Base-by-base conservation (phyloP, 352 stramenopile species). In the Pythium phragmiticola region DNA sequence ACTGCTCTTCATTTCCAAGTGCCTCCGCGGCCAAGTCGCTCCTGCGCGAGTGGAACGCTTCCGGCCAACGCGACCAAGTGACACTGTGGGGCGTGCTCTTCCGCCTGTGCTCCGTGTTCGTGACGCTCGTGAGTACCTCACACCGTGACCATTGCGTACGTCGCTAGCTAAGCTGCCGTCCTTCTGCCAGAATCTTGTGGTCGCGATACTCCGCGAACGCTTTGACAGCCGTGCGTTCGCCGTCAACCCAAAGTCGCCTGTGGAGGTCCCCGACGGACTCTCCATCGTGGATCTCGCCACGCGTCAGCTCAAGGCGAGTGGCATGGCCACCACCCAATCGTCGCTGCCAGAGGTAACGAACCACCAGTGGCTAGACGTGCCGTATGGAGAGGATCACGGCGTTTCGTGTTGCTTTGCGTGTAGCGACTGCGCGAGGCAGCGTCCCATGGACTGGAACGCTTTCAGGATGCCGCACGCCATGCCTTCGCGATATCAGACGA, bases 141-240 rank as follows among this genome's bases (percentile, higher is more conserved):
- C 26, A 30, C 26, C 2, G 26, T 30, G 42, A 12, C 2, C 3
- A 37, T 14, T 7, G 13, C 39, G 13, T 46, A 21, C 21, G 21
- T 7, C 13, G 39, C 13, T 21, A 0, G 26, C 26, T 30, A 30
- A 30, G 26, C 26, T 46, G 12, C 11, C 16, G 5, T 46, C 34
- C 11, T 17, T 46, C 9, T 14, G 39, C 39, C 16, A 90, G 82
- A 87, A 88, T 51, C 73, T 89, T 26, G 65, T 78, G 17, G 75
- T 87, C 12, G 71, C 67, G 28, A 85, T 88, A 63, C 67, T 90
- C 16, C 80, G 80, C 14, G 79, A 90, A 51, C 82, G 78, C 28
- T 88, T 89, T 46, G 68, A 84, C 26, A 74, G 63, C 2, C 73
- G 72, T 45, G 17, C 7, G 7, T 14, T 59, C 3, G 41, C 68